Percentiles rank a stretch among this genome's conserved stretches.
These are phyloP conservation scores for Prunus salicina DNA, from an alignment of 306 rosid genomes.

Conservation along the genomic window DNA sequence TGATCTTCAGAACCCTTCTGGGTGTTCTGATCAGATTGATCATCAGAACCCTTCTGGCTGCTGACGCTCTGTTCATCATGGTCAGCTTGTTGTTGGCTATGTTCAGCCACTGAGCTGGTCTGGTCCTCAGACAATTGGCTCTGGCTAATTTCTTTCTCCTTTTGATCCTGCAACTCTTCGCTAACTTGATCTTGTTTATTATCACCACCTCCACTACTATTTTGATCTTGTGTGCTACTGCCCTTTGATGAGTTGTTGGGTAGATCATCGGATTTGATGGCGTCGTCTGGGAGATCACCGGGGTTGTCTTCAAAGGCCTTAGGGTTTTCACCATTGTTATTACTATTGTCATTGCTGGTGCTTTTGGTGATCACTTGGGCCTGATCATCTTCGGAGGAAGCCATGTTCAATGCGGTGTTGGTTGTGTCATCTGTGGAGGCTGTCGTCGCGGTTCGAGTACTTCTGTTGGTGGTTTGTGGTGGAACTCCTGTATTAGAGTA, in stretches of 20 bases:
- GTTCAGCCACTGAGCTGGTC: slow-evolving; percentile 33
- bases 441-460: slow-evolving; percentile 31
- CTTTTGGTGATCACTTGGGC: slow-evolving; percentile 5
- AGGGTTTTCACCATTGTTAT: not conserved
- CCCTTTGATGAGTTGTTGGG: not conserved
- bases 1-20: no score
- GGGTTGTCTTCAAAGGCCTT: slow-evolving; percentile 61
- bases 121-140: slow-evolving; percentile 47
- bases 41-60: slow-evolving; percentile 4
- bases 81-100: slow-evolving; percentile 18
- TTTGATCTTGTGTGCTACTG: not conserved
- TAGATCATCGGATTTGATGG: slow-evolving; percentile 50
- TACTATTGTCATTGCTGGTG: not conserved
- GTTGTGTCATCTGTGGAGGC: not conserved
- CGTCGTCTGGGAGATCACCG: slow-evolving; percentile 75
- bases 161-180: slow-evolving; percentile 1
- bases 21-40: no score
- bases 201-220: slow-evolving; percentile 39
- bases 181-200: not conserved
- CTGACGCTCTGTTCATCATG: not conserved
- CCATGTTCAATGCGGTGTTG: not conserved
- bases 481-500: slow-evolving; percentile 36
- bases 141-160: slow-evolving; percentile 13
- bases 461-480: slow-evolving; percentile 18
- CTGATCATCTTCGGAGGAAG: slow-evolving; percentile 23